Conservation (phyloP, 768 basidiomycete genomes). For the Wakefieldia striispora region DNA sequence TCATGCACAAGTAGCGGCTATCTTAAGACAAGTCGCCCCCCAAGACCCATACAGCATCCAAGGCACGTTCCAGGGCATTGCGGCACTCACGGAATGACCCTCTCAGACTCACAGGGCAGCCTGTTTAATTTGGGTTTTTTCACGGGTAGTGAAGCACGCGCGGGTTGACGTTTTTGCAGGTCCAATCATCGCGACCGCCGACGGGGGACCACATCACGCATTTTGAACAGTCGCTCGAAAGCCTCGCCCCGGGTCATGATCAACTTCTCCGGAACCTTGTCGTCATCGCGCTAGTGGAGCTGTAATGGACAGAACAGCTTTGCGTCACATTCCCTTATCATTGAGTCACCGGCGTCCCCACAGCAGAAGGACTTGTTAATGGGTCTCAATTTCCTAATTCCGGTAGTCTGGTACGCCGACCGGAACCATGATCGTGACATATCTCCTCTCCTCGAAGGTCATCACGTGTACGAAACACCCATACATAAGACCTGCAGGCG, state of each 20-base stretch:
- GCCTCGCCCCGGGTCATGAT: not conserved
- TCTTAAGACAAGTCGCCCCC: no score
- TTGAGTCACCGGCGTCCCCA: not conserved
- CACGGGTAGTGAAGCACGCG: no score
- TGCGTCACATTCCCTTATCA: not conserved
- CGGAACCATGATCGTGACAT: not conserved
- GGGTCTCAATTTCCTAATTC: not conserved
- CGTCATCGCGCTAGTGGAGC: not conserved
- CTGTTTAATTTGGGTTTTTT: no score
- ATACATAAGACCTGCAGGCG: slow-evolving; percentile 10
- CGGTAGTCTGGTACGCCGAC: not conserved
- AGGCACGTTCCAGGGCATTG: no score
- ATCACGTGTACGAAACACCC: slow-evolving; percentile 15
- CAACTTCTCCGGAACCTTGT: not conserved
- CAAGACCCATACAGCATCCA: no score
- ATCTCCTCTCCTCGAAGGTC: not conserved
- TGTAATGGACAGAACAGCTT: not conserved
- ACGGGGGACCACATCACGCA: not conserved
- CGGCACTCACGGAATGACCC: no score
- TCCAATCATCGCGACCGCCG: no score
- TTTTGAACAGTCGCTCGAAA: not conserved
- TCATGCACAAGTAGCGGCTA: no score
- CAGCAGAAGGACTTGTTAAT: not conserved
- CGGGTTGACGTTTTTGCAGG: no score
- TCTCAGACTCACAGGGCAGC: no score